A percentile compares a stretch with the other conserved stretches of the same genome.
phyloP scores from a whole-genome alignment of 495 filamentous ascomycete genomes.

The Evernia prunastri region DNA sequence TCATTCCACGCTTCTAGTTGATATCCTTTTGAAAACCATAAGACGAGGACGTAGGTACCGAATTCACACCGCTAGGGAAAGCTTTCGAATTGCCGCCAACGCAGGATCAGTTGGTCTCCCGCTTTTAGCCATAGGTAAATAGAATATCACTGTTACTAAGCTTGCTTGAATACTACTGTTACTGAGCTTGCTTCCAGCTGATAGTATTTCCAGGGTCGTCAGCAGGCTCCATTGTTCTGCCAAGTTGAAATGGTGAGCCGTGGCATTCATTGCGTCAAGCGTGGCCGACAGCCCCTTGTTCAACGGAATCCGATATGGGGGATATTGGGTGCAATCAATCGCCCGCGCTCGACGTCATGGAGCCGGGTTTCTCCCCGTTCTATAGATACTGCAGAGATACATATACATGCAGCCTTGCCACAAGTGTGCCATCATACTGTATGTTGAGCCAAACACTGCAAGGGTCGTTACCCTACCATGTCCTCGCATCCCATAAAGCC shows the following conservation, averaged over 20 bases:
- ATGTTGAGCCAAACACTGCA: background rate
- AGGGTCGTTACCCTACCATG: background rate
- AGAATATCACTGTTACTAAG: too few relatives aligned
- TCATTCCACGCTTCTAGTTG: background rate
- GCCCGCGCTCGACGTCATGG: background rate
- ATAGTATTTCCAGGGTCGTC: background rate
- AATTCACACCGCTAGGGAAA: background rate
- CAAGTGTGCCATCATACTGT: background rate
- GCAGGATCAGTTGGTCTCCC: background rate
- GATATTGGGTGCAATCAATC: background rate
- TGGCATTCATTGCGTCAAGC: background rate
- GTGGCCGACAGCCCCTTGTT: background rate
- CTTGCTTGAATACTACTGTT: too few relatives aligned
- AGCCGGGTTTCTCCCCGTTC: background rate
- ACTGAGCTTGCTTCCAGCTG: background rate
- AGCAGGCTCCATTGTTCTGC: background rate
- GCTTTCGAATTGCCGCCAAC: background rate
- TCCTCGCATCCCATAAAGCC: background rate
- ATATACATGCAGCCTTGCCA: background rate
- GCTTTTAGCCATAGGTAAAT: background rate
- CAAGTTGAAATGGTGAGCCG: background rate
- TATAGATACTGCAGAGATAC: background rate
- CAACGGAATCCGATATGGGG: background rate
- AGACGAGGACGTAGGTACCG: background rate
- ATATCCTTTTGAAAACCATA: background rate